phyloP scores from a whole-genome alignment of 2,329 filamentous ascomycete genomes.

The Chrysosporium queenslandicum region DNA sequence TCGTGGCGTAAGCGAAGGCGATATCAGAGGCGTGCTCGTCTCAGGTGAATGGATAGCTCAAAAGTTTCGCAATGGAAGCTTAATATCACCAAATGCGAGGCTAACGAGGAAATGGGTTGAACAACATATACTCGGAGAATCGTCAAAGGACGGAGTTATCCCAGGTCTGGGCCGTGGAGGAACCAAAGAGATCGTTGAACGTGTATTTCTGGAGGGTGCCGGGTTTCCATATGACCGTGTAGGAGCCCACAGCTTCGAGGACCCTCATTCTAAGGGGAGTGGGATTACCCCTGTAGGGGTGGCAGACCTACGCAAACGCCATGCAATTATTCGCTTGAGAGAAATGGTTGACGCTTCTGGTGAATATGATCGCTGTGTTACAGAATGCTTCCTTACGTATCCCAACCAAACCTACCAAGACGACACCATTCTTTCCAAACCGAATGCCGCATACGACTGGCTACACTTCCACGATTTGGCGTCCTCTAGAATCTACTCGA shows the following conservation, averaged over 20 bases:
- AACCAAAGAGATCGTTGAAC: conserved; percentile 54
- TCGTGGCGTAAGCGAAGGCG: conserved; percentile 41
- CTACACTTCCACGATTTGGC: conserved; percentile 83
- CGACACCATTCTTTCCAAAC: conserved; percentile 81
- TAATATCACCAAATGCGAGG: conserved; percentile 30
- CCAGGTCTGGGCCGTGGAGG: conserved; percentile 54
- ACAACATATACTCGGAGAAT: conserved; percentile 45
- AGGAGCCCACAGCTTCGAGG: conserved; percentile 30
- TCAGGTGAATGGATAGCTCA: conserved; percentile 56
- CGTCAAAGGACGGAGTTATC: conserved; percentile 45
- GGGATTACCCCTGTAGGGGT: conserved; percentile 42
- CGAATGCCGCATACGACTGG: conserved; percentile 83
- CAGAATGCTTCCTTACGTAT: conserved; percentile 74
- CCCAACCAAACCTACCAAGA: conserved; percentile 85
- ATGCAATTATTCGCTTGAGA: conserved; percentile 48
- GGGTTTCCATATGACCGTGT: conserved; percentile 45
- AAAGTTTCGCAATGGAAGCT: conserved; percentile 43
- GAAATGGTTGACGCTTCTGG: conserved; percentile 55
- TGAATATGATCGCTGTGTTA: conserved; percentile 52
- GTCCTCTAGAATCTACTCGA: conserved; percentile 65
- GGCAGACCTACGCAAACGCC: conserved; percentile 49
- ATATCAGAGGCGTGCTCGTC: conserved; percentile 56
- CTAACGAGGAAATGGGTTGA: conserved; percentile 54
- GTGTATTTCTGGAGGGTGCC: conserved; percentile 55
- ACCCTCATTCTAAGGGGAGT: conserved; percentile 23